These are phyloP conservation scores for sunflower (Helianthus annuus) DNA, from an alignment of 129 eudicot genomes.

Conservation along the genomic window DNA sequence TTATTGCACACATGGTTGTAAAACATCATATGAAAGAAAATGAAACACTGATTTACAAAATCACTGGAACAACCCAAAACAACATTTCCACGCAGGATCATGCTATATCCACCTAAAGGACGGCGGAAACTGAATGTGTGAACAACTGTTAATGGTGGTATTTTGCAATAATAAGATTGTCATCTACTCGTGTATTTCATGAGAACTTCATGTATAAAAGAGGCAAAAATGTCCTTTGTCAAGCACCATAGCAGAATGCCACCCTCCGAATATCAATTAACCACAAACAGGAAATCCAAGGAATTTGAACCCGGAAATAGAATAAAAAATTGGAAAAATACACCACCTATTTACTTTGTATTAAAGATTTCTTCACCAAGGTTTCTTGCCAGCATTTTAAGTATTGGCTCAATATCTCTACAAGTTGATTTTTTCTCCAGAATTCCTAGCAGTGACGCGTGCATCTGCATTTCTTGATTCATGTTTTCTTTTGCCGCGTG, in stretches of 20 bases:
- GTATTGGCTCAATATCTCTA: constrained; percentile 23
- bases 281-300: constrained; percentile 1
- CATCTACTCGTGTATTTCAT: background rate
- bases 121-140: too few relatives aligned
- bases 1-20: too few relatives aligned
- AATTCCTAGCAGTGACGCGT: constrained; percentile 40
- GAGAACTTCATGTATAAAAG: background rate
- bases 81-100: too few relatives aligned
- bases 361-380: constrained; percentile 18
- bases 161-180: too few relatives aligned
- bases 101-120: too few relatives aligned
- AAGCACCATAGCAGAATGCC: constrained; percentile 18
- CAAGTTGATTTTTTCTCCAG: constrained; percentile 32
- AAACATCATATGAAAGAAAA: too few relatives aligned
- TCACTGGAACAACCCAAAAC: too few relatives aligned
- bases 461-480: constrained; percentile 53
- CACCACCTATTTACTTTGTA: constrained; percentile 36
- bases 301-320: constrained; percentile 10
- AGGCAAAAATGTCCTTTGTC: constrained; percentile 4
- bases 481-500: constrained; percentile 71
- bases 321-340: constrained; percentile 16
- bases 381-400: constrained; percentile 2
- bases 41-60: too few relatives aligned
- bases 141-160: too few relatives aligned
- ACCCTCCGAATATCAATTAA: constrained; percentile 16